These are phyloP conservation scores for Mycosphaerelloides madeirae DNA, from an alignment of 2,329 filamentous ascomycete genomes.

Conservation along the genomic window DNA sequence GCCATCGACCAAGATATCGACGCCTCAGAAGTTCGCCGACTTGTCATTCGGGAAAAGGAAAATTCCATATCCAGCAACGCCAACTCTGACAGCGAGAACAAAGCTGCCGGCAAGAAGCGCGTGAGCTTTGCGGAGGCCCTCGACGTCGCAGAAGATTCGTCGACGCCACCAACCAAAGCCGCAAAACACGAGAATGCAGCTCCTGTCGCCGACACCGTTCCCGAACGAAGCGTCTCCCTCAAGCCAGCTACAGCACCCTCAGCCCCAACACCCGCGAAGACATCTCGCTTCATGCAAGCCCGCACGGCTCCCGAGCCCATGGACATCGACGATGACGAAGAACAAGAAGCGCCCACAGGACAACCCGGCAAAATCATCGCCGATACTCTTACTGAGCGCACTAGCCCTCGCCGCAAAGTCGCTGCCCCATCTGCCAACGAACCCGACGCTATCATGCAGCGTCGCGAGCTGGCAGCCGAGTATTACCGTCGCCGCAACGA, in stretches of 20 bases:
- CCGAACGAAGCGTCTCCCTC: slow-evolving; percentile 36
- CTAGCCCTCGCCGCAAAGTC: slow-evolving; percentile 10
- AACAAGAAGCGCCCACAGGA: slow-evolving; percentile 15
- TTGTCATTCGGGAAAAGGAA: slow-evolving; percentile 42
- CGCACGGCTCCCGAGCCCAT: slow-evolving; percentile 5
- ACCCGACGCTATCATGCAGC: slow-evolving; percentile 61
- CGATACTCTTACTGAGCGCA: slow-evolving; percentile 53
- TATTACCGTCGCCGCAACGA: slow-evolving; percentile 79
- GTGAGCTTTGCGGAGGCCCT: slow-evolving; percentile 75
- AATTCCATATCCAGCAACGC: slow-evolving; percentile 13
- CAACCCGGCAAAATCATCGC: slow-evolving; percentile 35
- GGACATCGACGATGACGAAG: slow-evolving; percentile 3
- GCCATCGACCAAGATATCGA: slow-evolving; percentile 41
- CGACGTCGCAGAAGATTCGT: slow-evolving; percentile 58
- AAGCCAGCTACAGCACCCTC: slow-evolving; percentile 10
- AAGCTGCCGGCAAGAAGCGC: slow-evolving; percentile 52
- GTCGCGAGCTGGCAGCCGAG: slow-evolving; percentile 73
- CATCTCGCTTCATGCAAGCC: slow-evolving; percentile 40
- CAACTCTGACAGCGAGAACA: slow-evolving; percentile 28
- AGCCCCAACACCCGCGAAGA: slow-evolving; percentile 29
- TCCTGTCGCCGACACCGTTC: slow-evolving; percentile 35
- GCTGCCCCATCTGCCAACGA: slow-evolving; percentile 36
- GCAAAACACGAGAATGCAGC: slow-evolving; percentile 21
- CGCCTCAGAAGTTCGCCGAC: slow-evolving; percentile 52
- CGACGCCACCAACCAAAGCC: slow-evolving; percentile 24